Evolutionary conservation across 257 asterid species (phyloP), one percentile per base, ranked within the genome.

Genomic region (Rhazya stricta): DNA sequence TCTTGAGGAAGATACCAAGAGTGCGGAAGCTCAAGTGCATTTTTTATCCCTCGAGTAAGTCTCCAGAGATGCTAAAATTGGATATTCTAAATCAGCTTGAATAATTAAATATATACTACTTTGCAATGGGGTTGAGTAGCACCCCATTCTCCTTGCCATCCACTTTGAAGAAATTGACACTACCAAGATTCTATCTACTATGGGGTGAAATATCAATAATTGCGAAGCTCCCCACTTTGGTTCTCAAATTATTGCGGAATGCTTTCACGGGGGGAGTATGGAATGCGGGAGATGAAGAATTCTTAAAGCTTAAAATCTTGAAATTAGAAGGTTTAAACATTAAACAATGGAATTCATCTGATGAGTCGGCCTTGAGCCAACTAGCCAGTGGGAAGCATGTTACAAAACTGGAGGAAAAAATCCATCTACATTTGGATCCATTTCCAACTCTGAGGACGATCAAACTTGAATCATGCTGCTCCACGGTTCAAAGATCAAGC

Each of bases 161-260:
- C 4, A 63, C 6, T 12, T 46, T 74, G 13, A 74, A 25, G 78
- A 74, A 74, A 50, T 32, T 74, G 4, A 74, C 48, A 8, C 19
- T 74, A 13, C 13, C 16, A 13, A 13, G 15, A 12, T 65, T 74
- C 8, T 23, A 50, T 2, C n/a, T 65, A 23, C 51, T 73, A 4
- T 74, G 78, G 78, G 23, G 34, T 12, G 54, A 56, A 21, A 30
- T 74, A 36, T 63, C 78, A 11, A 50, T 13, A 19, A 48, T 65
- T 37, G 19, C 41, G 1, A 3, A 32, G 36, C 73, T 63, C 9
- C 73, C 19, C 1, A 12, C 46, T 63, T 73, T 74, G 73, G 72
- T 48, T 30, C 71, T 74, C 11, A 74, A 62, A 25, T 29, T 74
- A 25, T 37, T 48, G 0, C 15, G 3, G 6, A 8, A 25, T 1